Percentiles rank a stretch among this genome's conserved stretches.
phyloP scores from a whole-genome alignment of 805 yeast species.

The Barnettozyma sp. region DNA sequence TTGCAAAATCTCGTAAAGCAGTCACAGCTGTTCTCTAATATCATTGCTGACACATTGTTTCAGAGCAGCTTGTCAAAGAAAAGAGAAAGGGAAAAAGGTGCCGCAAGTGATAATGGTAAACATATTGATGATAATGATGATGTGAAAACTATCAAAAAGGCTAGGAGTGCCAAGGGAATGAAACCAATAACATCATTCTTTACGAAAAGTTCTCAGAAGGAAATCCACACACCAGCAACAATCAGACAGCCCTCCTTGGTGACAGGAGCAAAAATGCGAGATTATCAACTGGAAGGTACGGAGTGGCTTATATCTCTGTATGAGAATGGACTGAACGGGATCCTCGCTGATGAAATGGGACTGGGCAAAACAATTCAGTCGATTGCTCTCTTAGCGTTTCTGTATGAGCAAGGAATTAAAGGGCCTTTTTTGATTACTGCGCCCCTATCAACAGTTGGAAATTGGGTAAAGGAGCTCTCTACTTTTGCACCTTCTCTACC shows the following conservation, averaged over 20 bases:
- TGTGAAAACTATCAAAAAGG: constrained; percentile 16
- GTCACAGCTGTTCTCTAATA: constrained; percentile 80
- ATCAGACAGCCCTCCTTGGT: constrained; percentile 49
- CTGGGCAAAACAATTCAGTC: constrained; percentile 90
- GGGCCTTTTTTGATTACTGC: constrained; percentile 79
- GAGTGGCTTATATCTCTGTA: constrained; percentile 86
- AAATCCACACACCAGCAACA: constrained; percentile 18
- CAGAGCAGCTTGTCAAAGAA: constrained; percentile 37
- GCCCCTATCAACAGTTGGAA: constrained; percentile 78
- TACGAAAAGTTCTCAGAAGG: constrained; percentile 13
- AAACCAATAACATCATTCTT: constrained; percentile 21
- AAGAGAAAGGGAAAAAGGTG: constrained; percentile 21
- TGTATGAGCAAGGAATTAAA: constrained; percentile 67
- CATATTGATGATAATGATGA: too few relatives aligned
- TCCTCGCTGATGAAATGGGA: constrained; percentile 97
- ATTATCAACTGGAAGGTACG: constrained; percentile 83
- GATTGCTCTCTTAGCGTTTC: constrained; percentile 66
- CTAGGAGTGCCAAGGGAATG: constrained; percentile 20
- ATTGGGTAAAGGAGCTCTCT: constrained; percentile 72
- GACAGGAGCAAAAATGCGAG: constrained; percentile 58
- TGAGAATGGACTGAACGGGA: constrained; percentile 92
- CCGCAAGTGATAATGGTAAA: too few relatives aligned
- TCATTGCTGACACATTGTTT: constrained; percentile 73
- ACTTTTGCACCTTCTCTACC: constrained; percentile 68
- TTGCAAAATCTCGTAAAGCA: constrained; percentile 74